phyloP scores from a whole-genome alignment of 352 stramenopile genomes.

The Lagenidium sp. region DNA sequence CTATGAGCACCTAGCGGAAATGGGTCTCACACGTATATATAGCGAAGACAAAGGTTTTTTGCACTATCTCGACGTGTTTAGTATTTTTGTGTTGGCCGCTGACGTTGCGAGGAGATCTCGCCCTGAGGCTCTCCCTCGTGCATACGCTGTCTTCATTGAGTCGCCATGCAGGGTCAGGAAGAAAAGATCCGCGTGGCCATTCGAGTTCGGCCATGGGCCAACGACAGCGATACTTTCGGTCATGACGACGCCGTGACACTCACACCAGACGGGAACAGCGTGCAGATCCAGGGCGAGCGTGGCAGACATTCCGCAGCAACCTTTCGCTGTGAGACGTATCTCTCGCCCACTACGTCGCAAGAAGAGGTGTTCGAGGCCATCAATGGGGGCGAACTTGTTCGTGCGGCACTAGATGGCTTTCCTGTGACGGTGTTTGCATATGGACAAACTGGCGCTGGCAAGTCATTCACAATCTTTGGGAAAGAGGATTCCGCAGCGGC shows the following conservation, averaged over 20 bases:
- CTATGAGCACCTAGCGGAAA: constrained; percentile 12
- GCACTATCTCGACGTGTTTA: neutral
- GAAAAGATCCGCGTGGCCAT: constrained; percentile 62
- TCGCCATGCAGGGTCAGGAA: constrained; percentile 30
- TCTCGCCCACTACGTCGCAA: constrained; percentile 26
- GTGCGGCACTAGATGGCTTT: constrained; percentile 47
- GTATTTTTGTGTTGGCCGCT: neutral
- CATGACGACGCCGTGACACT: constrained; percentile 17
- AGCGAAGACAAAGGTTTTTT: constrained; percentile 5
- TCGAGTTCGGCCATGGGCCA: constrained; percentile 32
- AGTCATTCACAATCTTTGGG: constrained; percentile 72
- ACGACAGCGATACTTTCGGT: neutral
- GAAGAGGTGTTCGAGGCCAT: constrained; percentile 48
- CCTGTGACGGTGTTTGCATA: constrained; percentile 73
- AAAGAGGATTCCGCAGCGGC: constrained; percentile 23
- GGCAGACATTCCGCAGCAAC: constrained; percentile 22
- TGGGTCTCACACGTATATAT: neutral
- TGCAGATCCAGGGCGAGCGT: constrained; percentile 37
- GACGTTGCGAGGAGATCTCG: neutral
- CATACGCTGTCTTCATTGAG: no score
- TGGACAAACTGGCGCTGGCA: constrained; percentile 60
- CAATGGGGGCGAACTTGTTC: constrained; percentile 27
- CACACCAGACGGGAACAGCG: constrained; percentile 25
- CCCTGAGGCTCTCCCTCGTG: no score
- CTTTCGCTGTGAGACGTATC: constrained; percentile 59